Percentiles rank a stretch among this genome's conserved stretches.
These are phyloP conservation scores for Insectozyma bohioensis DNA, from an alignment of 1,139 yeast genomes.

Conservation along the genomic window DNA sequence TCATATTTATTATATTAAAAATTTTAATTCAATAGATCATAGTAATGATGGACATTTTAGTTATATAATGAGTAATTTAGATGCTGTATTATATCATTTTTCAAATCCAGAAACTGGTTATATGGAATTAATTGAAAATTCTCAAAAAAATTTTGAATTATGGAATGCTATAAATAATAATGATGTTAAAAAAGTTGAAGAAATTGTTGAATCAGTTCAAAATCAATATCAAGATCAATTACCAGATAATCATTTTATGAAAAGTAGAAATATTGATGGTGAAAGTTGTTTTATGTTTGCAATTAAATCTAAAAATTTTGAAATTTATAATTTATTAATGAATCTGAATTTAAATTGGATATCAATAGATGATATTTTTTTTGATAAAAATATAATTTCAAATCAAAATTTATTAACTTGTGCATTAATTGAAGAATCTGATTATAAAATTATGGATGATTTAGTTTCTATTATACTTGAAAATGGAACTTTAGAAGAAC, in stretches of 20 bases:
- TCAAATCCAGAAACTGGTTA: slow-evolving; percentile 35
- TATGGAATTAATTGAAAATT: slow-evolving; percentile 39
- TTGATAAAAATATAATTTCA: slow-evolving; percentile 54
- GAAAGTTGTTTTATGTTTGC: slow-evolving; percentile 66
- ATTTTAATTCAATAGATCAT: slow-evolving; percentile 45
- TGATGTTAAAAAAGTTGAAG: slow-evolving; percentile 21
- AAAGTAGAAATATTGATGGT: slow-evolving; percentile 59
- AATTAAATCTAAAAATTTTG: slow-evolving; percentile 40
- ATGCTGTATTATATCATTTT: slow-evolving; percentile 74
- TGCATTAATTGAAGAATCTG: slow-evolving; percentile 58
- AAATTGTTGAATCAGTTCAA: slow-evolving; percentile 21
- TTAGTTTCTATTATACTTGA: slow-evolving; percentile 47
- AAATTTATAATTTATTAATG: slow-evolving; percentile 47
- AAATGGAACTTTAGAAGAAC: slow-evolving; percentile 46
- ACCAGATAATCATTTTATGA: slow-evolving; percentile 42
- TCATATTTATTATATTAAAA: slow-evolving; percentile 64
- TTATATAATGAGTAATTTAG: slow-evolving; percentile 68
- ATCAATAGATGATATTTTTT: slow-evolving; percentile 64
- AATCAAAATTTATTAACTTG: slow-evolving; percentile 57
- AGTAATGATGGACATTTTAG: slow-evolving; percentile 37
- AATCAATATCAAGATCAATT: slow-evolving; percentile 21
- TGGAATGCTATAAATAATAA: slow-evolving; percentile 53
- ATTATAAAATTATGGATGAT: slow-evolving; percentile 41
- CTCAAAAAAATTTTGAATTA: slow-evolving; percentile 50
- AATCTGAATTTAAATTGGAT: slow-evolving; percentile 46